A percentile compares a stretch with the other conserved stretches of the same genome.
These are phyloP conservation scores for Scenedesmus sp. DNA, from an alignment of 163 green algal genomes.

Conservation along the genomic window DNA sequence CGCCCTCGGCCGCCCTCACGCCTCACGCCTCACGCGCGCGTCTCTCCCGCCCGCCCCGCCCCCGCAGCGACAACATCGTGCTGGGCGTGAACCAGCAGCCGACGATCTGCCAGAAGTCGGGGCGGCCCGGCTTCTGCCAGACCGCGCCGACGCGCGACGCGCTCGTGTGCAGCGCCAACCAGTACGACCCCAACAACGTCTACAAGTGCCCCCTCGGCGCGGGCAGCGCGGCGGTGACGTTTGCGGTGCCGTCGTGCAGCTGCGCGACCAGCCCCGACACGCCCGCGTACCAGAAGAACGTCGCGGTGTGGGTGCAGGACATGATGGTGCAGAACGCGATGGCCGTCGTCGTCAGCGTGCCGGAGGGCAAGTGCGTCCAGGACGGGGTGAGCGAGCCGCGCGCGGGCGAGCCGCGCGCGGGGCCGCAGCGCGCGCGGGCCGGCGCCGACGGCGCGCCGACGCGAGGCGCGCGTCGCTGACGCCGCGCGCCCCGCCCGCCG, in stretches of 20 bases:
- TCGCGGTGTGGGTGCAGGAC: neutral
- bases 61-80: constrained; percentile 27
- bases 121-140: constrained; percentile 2
- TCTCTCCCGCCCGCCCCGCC: too few species aligned
- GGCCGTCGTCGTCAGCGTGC: neutral
- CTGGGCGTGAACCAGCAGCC: constrained; percentile 11
- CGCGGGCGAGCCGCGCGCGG: too few species aligned
- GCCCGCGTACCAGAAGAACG: neutral
- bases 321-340: neutral
- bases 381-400: neutral
- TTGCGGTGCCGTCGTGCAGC: neutral
- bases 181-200: constrained; percentile 10
- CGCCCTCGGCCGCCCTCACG: too few species aligned
- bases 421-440: too few species aligned
- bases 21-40: too few species aligned
- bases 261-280: constrained; percentile 1
- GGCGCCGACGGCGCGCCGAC: too few species aligned
- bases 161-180: constrained; percentile 12
- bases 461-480: too few species aligned
- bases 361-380: constrained; percentile 22
- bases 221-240: neutral
- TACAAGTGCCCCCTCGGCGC: constrained; percentile 22
- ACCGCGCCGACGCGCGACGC: neutral
- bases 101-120: neutral
- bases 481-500: too few species aligned